Percentiles rank a stretch among this genome's conserved stretches.
phyloP scores from a whole-genome alignment of 2,329 filamentous ascomycete species.

The Verticillium tricorpus region DNA sequence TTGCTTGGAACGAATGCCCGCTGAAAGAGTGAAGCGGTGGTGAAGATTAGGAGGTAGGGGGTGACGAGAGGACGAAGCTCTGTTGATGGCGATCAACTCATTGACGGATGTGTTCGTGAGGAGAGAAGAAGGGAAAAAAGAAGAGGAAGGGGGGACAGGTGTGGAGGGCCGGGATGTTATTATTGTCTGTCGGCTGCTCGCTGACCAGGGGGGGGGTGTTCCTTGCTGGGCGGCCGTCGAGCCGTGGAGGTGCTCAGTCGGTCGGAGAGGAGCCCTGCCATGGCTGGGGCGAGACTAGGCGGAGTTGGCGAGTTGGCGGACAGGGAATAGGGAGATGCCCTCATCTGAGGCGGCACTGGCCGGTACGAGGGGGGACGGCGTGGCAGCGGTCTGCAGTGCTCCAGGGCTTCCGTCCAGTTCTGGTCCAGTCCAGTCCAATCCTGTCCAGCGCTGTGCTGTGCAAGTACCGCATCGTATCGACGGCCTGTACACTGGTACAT shows the following conservation, averaged over 20 bases:
- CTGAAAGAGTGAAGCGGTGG: constrained; percentile 85
- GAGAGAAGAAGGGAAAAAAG: constrained; percentile 27
- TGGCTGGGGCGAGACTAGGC: background rate
- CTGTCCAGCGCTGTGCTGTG: background rate
- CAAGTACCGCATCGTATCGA: background rate
- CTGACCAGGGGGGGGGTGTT: background rate
- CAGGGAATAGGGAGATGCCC: constrained; percentile 3
- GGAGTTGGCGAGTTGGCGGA: background rate
- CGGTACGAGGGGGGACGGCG: background rate
- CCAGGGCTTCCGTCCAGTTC: background rate
- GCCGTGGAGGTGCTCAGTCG: background rate
- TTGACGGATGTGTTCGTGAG: constrained; percentile 39
- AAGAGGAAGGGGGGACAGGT: constrained; percentile 27
- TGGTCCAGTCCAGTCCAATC: background rate
- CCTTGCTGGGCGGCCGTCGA: background rate
- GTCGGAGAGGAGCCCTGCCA: background rate
- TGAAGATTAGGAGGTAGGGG: constrained; percentile 28
- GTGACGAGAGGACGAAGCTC: constrained; percentile 49
- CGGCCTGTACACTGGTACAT: background rate
- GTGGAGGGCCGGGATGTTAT: constrained; percentile 35
- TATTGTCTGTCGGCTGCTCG: constrained; percentile 21
- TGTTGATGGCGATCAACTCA: constrained; percentile 47
- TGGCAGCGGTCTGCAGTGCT: background rate
- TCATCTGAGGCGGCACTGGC: background rate
- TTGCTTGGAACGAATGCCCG: constrained; percentile 64